Conservation (phyloP, 2,329 filamentous ascomycete species). For the Fusarium bulbicola region DNA sequence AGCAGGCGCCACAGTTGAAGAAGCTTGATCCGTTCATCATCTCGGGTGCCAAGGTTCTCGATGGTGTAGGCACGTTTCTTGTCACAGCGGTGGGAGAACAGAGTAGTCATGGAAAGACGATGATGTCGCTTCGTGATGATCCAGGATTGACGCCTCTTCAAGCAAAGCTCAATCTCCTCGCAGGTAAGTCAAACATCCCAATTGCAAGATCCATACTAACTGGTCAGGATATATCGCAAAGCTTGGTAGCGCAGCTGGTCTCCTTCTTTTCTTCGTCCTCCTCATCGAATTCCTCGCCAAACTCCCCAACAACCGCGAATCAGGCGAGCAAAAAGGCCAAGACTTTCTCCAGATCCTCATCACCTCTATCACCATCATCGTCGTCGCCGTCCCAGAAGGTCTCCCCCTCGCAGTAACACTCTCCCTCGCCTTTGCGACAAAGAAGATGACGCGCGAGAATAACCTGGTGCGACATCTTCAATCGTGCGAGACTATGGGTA, state of each 20-base stretch:
- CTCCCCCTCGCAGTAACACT: slow-evolving; percentile 73
- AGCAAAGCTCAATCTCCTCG: slow-evolving; percentile 55
- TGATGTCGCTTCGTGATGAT: slow-evolving; percentile 63
- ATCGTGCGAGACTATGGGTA: slow-evolving; percentile 77
- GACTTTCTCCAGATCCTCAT: slow-evolving; percentile 71
- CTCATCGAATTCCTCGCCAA: slow-evolving; percentile 78
- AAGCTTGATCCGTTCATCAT: slow-evolving; percentile 73
- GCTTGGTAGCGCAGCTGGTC: slow-evolving; percentile 69
- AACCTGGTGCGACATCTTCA: slow-evolving; percentile 73
- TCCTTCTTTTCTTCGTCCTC: slow-evolving; percentile 79
- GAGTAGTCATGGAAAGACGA: slow-evolving; percentile 62
- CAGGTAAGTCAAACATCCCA: slow-evolving; percentile 7
- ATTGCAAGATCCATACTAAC: background rate
- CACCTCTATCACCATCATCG: slow-evolving; percentile 71
- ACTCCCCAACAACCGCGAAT: slow-evolving; percentile 60
- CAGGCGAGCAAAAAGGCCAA: slow-evolving; percentile 63
- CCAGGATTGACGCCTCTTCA: slow-evolving; percentile 63
- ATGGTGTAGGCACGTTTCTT: slow-evolving; percentile 64
- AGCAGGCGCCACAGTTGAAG: slow-evolving; percentile 54
- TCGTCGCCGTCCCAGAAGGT: slow-evolving; percentile 73
- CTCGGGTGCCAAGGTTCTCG: slow-evolving; percentile 63
- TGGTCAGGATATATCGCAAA: slow-evolving; percentile 45
- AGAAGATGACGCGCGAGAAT: slow-evolving; percentile 74
- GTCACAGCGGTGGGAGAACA: slow-evolving; percentile 63
- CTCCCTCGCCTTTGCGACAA: slow-evolving; percentile 73